Conservation (phyloP, 257 asterid species). For the Verbena officinalis region DNA sequence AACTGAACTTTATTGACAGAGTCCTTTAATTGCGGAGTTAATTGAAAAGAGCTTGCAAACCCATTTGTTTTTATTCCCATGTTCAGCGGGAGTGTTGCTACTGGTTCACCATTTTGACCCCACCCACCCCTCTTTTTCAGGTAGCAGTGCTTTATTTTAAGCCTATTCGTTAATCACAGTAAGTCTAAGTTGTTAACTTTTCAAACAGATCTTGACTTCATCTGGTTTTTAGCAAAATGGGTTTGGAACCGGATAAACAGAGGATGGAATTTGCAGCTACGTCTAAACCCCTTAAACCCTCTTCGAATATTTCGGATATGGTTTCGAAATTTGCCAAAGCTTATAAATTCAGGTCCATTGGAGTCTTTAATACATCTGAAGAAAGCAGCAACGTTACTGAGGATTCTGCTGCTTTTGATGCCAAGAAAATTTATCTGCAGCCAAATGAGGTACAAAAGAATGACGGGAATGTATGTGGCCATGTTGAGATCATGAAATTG, state of each 20-base stretch:
- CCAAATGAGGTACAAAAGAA: slow-evolving; percentile 28
- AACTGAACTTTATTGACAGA: neutral
- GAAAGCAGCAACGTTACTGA: slow-evolving; percentile 39
- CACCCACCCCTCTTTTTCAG: neutral
- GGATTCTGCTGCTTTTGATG: slow-evolving; percentile 37
- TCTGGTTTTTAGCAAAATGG: slow-evolving; percentile 36
- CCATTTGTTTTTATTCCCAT: slow-evolving; percentile 35
- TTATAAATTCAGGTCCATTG: slow-evolving; percentile 68
- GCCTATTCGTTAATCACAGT: slow-evolving; percentile 21
- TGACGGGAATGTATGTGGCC: slow-evolving; percentile 34
- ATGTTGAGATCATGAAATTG: slow-evolving; percentile 49
- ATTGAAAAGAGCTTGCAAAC: neutral
- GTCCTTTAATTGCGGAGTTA: slow-evolving; percentile 36
- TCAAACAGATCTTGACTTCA: slow-evolving; percentile 37
- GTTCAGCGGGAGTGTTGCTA: slow-evolving; percentile 47
- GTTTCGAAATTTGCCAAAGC: slow-evolving; percentile 55
- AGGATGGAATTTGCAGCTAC: slow-evolving; percentile 48
- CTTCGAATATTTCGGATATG: slow-evolving; percentile 53
- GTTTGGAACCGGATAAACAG: slow-evolving; percentile 42
- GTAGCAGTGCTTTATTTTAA: slow-evolving; percentile 29
- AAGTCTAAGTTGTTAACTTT: slow-evolving; percentile 21
- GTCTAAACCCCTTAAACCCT: slow-evolving; percentile 53
- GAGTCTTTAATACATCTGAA: slow-evolving; percentile 57
- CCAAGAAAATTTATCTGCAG: slow-evolving; percentile 26
- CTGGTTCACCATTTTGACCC: slow-evolving; percentile 34